Base-by-base conservation (phyloP, 179 eudicot genomes). In the Pouteria campechiana region DNA sequence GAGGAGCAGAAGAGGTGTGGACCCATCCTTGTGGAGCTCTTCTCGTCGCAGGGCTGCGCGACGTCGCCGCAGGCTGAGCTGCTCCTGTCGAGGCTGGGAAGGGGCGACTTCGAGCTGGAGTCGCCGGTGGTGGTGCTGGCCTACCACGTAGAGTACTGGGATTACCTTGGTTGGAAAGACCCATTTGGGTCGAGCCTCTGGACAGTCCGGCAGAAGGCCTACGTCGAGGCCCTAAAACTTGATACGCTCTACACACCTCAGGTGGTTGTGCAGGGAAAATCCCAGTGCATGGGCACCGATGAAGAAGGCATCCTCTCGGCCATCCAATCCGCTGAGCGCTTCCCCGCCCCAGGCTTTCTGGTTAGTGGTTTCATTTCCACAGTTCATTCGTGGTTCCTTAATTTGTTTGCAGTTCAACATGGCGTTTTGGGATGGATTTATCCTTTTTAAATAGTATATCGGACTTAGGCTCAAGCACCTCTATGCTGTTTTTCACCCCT, bases 111-210 rank as follows among this genome's bases (percentile, higher is more conserved):
- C 54, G 65, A 71, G 16, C 52, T 80, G 38, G 82, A 65, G 0
- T 39, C 37, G 37, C 82, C 82, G 46, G 53, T 83, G 37, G 63
- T 78, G 6, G 53, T 88, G 25, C 40, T 88, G 71, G 87, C 73
- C 2, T 88, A 67, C 49, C 97, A 88, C 45, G 97, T 88, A n/a
- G 97, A 88, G 46, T 80, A 77, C 20, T 88, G 97, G 97, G 97
- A 88, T 61, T 78, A 80, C 28, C 65, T 50, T 54, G 97, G 97
- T 0, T 88, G 97, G 97, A 88, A 80, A 32, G 97, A 88, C 12
- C 85, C 85, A 0, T 88, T 41, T 30, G 94, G 80, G 29, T 83
- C 87, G 1, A 80, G 78, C 60, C 79, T 60, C 44, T 83, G 92
- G 92, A 88, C 97, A 3, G 92, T 88, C 11, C 40, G 94, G 47